These are phyloP conservation scores for Chenopodium album DNA, from an alignment of 148 eudicot species.

Conservation along the genomic window DNA sequence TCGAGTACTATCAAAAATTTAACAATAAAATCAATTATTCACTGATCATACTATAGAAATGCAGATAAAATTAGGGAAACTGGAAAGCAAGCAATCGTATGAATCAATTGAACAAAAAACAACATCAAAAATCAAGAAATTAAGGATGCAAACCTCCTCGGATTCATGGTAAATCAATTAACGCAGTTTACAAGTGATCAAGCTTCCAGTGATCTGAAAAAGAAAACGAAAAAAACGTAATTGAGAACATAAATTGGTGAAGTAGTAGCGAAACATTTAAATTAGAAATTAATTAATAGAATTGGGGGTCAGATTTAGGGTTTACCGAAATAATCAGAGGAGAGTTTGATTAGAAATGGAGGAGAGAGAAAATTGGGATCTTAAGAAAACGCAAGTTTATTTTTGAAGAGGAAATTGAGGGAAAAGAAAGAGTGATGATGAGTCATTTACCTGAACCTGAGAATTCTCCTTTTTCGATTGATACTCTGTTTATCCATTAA, in stretches of 20 bases:
- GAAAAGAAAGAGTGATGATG: not conserved
- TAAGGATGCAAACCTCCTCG: conserved; percentile 44
- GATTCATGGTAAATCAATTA: conserved; percentile 33
- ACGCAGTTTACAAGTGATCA: not conserved
- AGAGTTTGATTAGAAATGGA: too few species aligned
- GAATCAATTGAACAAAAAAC: not conserved
- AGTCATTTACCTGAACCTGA: not conserved
- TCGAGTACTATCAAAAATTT: not conserved
- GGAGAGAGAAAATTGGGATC: not conserved
- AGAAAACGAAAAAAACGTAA: not conserved
- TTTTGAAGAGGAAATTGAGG: conserved; percentile 10
- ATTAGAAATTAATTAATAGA: not conserved
- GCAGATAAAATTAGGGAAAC: not conserved
- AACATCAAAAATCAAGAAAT: not conserved
- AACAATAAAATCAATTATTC: not conserved
- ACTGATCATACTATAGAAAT: not conserved
- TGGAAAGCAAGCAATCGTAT: not conserved
- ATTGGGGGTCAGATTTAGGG: not conserved
- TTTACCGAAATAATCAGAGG: not conserved
- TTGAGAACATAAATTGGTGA: not conserved
- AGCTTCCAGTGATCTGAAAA: conserved; percentile 17
- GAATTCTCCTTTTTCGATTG: not conserved
- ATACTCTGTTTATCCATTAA: not conserved
- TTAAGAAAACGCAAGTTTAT: not conserved
- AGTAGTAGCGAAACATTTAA: not conserved